A percentile compares a stretch with the other conserved stretches of the same genome.
Conservation (phyloP, 164 flowering plant species). For the Cinnamomum micranthum region DNA sequence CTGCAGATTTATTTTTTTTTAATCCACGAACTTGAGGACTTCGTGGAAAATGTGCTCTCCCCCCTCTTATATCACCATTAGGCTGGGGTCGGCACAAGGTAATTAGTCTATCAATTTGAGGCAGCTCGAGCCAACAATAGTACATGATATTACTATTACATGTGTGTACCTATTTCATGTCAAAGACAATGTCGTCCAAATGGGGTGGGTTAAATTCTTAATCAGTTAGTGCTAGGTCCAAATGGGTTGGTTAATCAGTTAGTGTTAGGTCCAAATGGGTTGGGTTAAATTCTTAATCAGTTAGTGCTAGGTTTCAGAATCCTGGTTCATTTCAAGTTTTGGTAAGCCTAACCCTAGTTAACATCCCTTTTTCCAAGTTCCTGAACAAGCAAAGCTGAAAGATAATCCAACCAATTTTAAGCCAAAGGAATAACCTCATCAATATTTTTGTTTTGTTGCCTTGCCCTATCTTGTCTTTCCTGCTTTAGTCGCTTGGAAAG, state of each 20-base stretch:
- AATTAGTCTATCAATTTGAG: no score
- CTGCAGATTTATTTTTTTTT: no score
- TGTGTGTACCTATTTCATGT: no score
- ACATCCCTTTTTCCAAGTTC: neutral
- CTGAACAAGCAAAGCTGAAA: neutral
- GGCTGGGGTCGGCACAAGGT: no score
- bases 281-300: neutral
- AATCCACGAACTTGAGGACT: no score
- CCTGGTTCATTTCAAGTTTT: neutral
- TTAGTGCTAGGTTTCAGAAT: neutral
- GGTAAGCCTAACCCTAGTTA: neutral
- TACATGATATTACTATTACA: no score
- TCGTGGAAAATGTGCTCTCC: no score
- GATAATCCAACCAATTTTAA: neutral
- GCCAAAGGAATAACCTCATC: constrained; percentile 58
- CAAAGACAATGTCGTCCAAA: no score
- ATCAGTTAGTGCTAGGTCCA: neutral
- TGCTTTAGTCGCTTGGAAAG: constrained; percentile 63
- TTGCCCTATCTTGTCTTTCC: constrained; percentile 87
- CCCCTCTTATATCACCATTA: no score
- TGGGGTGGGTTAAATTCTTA: no score
- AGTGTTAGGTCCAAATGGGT: neutral
- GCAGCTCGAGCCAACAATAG: no score
- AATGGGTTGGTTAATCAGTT: neutral
- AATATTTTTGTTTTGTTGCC: constrained; percentile 55